Evolutionary conservation across 2,329 filamentous ascomycete genomes (phyloP).

Genomic region (Geosmithia morbida): DNA sequence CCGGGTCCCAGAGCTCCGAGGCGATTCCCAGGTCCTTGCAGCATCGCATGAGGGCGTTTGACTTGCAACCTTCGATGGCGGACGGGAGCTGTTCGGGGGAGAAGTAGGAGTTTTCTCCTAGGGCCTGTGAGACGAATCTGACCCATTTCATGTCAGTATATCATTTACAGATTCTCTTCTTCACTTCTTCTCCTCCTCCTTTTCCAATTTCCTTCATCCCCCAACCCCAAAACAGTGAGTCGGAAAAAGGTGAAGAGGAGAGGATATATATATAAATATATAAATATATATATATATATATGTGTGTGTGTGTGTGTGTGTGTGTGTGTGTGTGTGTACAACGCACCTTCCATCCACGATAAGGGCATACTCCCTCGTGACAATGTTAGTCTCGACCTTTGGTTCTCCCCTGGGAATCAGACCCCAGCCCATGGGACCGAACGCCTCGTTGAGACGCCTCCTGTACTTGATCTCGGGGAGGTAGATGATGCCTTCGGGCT

Average conservation of each 20-base stretch:
- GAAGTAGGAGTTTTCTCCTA: constrained; percentile 93
- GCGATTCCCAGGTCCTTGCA: constrained; percentile 96
- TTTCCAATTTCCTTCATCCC: no score
- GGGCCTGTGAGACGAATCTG: constrained; percentile 81
- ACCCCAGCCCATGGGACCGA: constrained; percentile 93
- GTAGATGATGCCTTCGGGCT: constrained; percentile 93
- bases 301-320: not conserved
- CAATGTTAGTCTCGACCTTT: constrained; percentile 65
- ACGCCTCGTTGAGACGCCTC: constrained; percentile 75
- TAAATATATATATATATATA: no score
- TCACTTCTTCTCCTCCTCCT: no score
- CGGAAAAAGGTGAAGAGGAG: no score
- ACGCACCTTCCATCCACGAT: constrained; percentile 70
- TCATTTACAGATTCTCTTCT: no score
- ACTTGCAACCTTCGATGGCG: constrained; percentile 92
- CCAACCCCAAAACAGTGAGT: no score
- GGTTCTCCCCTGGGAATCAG: constrained; percentile 77
- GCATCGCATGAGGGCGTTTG: constrained; percentile 93
- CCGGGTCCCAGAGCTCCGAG: constrained; percentile 90
- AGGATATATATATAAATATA: no score
- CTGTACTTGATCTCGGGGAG: constrained; percentile 97
- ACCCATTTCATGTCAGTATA: no score
- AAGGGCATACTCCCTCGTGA: constrained; percentile 86
- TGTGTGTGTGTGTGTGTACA: no score
- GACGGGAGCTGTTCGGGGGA: constrained; percentile 79